Evolutionary conservation across 2,329 filamentous ascomycete species (phyloP).

Genomic region (Clonostachys sp.): DNA sequence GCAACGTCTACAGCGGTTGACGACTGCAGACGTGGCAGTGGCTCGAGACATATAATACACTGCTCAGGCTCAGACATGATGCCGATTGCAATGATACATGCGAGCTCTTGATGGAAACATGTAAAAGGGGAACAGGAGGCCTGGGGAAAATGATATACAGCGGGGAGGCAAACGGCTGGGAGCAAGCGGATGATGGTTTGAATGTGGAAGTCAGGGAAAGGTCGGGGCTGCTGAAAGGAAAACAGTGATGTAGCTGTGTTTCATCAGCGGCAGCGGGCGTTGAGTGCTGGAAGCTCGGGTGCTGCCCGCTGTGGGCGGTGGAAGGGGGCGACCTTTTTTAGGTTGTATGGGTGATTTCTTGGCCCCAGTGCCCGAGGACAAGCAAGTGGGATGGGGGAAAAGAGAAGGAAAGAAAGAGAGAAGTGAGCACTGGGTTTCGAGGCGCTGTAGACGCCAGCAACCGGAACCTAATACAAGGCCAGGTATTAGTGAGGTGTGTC

Average conservation of each 20-base stretch:
- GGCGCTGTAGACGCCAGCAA: neutral
- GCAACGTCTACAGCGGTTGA: constrained; percentile 9
- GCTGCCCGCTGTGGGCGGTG: no score
- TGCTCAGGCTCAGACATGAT: constrained; percentile 54
- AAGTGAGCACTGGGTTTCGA: neutral
- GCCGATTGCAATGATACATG: constrained; percentile 30
- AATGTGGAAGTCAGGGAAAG: neutral
- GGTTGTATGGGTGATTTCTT: no score
- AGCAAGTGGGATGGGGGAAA: neutral
- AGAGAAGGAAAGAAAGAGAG: neutral
- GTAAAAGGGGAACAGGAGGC: constrained; percentile 24
- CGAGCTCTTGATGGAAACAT: constrained; percentile 37
- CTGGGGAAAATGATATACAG: no score
- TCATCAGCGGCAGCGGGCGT: no score
- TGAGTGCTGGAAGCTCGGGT: no score
- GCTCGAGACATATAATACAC: constrained; percentile 67
- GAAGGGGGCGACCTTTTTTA: no score
- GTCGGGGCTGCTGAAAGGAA: neutral
- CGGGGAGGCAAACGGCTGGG: no score
- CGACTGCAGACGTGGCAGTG: constrained; percentile 36
- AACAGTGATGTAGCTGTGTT: neutral
- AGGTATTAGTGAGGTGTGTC: neutral
- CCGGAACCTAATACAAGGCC: neutral
- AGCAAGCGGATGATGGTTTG: neutral
- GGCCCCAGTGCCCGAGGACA: neutral